Conservation (phyloP, 2,329 filamentous ascomycete genomes). For the Exophiala viscosa region DNA sequence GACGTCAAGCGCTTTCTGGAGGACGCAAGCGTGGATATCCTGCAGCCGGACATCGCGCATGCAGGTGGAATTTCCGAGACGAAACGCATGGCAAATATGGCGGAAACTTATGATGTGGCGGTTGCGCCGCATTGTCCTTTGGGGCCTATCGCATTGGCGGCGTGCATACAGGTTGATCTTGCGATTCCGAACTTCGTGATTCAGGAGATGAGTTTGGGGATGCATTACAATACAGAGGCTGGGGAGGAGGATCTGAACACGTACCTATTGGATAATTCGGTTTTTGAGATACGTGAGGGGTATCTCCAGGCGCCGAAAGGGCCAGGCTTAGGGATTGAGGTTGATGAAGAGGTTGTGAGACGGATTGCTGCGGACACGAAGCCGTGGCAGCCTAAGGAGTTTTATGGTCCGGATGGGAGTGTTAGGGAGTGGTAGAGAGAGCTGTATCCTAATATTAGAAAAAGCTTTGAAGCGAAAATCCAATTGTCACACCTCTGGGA, state of each 20-base stretch:
- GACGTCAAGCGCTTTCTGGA: conserved; percentile 68
- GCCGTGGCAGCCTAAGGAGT: conserved; percentile 64
- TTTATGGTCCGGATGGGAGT: conserved; percentile 63
- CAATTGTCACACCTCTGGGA: no score
- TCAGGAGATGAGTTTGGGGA: conserved; percentile 72
- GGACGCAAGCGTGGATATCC: conserved; percentile 61
- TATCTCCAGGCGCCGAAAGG: conserved; percentile 58
- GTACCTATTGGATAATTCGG: conserved; percentile 61
- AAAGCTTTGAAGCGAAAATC: no score
- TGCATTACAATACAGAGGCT: conserved; percentile 68
- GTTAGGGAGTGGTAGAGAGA: conserved; percentile 62
- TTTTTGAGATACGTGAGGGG: conserved; percentile 65
- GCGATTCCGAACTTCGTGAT: conserved; percentile 62
- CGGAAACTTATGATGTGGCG: conserved; percentile 67
- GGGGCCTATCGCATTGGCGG: conserved; percentile 67
- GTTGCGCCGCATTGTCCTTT: conserved; percentile 69
- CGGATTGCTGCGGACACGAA: conserved; percentile 55
- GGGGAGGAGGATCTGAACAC: conserved; percentile 62
- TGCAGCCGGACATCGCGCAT: conserved; percentile 68
- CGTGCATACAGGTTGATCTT: conserved; percentile 62
- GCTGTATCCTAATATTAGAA: background rate
- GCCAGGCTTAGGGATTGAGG: conserved; percentile 65
- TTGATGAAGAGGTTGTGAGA: conserved; percentile 66
- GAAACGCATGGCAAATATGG: conserved; percentile 63
- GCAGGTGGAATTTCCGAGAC: conserved; percentile 68